Base-by-base conservation (phyloP, 495 filamentous ascomycete species). In the Penicillium coffeae region DNA sequence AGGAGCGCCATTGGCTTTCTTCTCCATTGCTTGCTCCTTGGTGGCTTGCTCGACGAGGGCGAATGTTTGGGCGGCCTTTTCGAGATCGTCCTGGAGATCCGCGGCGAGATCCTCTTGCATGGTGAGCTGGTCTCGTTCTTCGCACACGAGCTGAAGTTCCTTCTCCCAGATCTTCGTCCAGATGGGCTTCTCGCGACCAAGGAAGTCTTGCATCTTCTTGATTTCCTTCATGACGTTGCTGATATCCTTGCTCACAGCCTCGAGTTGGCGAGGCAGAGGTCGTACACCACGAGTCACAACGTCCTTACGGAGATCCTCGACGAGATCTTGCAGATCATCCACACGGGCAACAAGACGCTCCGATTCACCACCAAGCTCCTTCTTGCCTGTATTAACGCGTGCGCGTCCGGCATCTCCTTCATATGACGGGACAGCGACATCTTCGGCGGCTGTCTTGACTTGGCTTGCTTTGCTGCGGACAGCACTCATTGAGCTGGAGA, bases 161-260 rank as follows among this genome's bases (percentile, higher is more conserved):
- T 89, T 87, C 78, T 96, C 90, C 93, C 94, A 97, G 50, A 97
- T 93, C 77, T 95, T 95, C 19, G 87, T 94, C 89, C 93, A 99
- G 38, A 95, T 71, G 0, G 93, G 93, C 68, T 94, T 95, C 78
- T 99, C 93, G 19, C 77, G 77, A 55, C 84, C 85, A 63, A 97
- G 78, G 73, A 86, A 96, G 33, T 95, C 90, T 54, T 93, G 84
- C 83, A 97, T 88, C 73, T 89, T 91, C 81, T 90, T 95, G 35
- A 99, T 84, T 58, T 96, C 90, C 51, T 87, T 79, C 42, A 84
- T 88, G 10, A 89, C 84, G 47, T 73, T 63, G 48, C 85, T 83
- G 48, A 97, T 88, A 54, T 96, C 92, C 58, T 91, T 92, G 47
- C 86, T 82, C 14, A 96, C 90, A 36, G 66, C 74, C 64, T 96